A percentile compares a stretch with the other conserved stretches of the same genome.
These are phyloP conservation scores for Ceratocystis smalleyi DNA, from an alignment of 2,329 filamentous ascomycete genomes.

Conservation along the genomic window DNA sequence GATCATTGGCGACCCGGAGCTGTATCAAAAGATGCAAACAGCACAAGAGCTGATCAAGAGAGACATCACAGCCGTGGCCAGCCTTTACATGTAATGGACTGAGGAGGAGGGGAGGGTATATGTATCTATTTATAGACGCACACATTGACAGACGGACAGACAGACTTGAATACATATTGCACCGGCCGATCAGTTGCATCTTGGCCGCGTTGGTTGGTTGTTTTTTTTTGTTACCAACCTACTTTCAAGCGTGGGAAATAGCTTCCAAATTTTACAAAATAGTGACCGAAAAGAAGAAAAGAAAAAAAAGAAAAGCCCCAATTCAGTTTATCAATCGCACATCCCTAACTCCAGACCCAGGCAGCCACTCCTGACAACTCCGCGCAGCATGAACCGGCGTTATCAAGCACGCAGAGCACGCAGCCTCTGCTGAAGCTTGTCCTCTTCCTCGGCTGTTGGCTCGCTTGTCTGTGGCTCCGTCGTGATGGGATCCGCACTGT, in stretches of 20 bases:
- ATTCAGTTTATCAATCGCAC: background rate
- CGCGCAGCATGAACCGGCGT: background rate
- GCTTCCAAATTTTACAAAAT: background rate
- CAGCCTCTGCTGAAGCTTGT: slow-evolving; percentile 50
- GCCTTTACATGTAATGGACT: slow-evolving; percentile 58
- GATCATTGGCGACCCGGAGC: slow-evolving; percentile 81
- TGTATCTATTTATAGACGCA: background rate
- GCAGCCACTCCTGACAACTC: background rate
- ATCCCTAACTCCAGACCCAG: background rate
- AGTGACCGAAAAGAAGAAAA: slow-evolving; percentile 1
- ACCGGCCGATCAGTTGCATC: too few relatives aligned
- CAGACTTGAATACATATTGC: too few relatives aligned
- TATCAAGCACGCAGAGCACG: slow-evolving; percentile 37
- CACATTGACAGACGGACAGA: too few relatives aligned
- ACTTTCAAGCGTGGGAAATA: too few relatives aligned
- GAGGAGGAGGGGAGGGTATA: too few relatives aligned
- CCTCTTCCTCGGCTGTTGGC: slow-evolving; percentile 63
- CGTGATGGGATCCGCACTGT: slow-evolving; percentile 37
- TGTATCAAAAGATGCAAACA: slow-evolving; percentile 93
- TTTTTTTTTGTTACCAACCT: too few relatives aligned
- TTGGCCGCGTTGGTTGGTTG: too few relatives aligned
- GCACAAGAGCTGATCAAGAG: slow-evolving; percentile 97
- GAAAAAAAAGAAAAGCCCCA: background rate
- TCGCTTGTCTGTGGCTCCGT: slow-evolving; percentile 47
- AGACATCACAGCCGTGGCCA: slow-evolving; percentile 82